Evolutionary conservation across 352 stramenopile genomes (phyloP), one percentile per base, ranked within the genome.

Genomic region (Globisporangium abappressorium): DNA sequence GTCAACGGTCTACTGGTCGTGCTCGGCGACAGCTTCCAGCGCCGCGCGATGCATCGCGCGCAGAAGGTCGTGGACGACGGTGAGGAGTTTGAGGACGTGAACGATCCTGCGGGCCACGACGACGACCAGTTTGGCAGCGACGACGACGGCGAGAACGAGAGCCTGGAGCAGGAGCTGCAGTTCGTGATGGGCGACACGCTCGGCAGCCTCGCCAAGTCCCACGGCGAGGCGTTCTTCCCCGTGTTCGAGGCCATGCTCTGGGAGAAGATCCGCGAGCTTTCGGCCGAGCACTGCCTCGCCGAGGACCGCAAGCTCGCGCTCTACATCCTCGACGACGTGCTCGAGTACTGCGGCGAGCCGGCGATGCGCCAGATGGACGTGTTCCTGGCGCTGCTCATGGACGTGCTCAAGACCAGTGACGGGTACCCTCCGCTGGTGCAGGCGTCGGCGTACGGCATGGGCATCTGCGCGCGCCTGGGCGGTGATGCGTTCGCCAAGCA

Each of bases 241-340:
- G 85, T 94, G 1, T 95, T 95, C 70, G 77, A 93, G 71, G 72
- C 63, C 22, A 70, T 87, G 2, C 66, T 95, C 20, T 92, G 82
- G 81, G 85, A 95, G 28, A 95, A 93, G 65, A 77, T 95, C 36
- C 61, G 79, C 20, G 85, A 92, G 34, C 74, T 95, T 28, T 76
- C 77, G 20, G 81, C 74, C 1, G 73, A 78, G 62, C 83, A 90
- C 56, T 95, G 87, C 55, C 79, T 94, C 1, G 61, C 86, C 5
- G 82, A 93, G 49, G 87, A 95, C 71, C 85, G 87, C 63, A 88
- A 91, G 43, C 78, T 93, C n/a, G 87, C 87, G 46, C 63, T 95
- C 18, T 95, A 92, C 75, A 88, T 95, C n/a, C 70, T 95, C 34
- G 87, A 95, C 67, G 87, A 95, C 66, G 87, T 95, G 20, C 70